Base-by-base conservation (phyloP, 2,329 filamentous ascomycete genomes). In the Chaetomiaceae sp. region DNA sequence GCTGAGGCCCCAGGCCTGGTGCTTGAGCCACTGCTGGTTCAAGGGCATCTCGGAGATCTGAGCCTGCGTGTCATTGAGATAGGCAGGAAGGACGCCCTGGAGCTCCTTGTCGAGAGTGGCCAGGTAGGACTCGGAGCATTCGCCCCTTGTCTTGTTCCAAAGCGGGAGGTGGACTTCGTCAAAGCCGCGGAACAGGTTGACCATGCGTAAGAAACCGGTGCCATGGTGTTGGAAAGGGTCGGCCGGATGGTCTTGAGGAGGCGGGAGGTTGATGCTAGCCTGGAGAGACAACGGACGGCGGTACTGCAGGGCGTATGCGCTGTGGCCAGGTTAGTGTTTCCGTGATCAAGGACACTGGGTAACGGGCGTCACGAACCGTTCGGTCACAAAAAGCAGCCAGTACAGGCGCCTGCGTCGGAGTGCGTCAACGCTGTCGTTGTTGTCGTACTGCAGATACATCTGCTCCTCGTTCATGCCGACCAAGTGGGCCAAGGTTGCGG, bases 311-410 rank as follows among this genome's bases (percentile, higher is more conserved):
- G 85, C 85, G 66, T 90, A 90, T 12, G 86, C 81, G 68, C 83
- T 77, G 67, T 61, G 55, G 23, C n/a, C 22, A 39, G 20, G 49
- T 48, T 53, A 66, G 51, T 66, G 63, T 40, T 37, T 51, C n/a
- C 8, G 9, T 1, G 27, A 27, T 14, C 20, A 47, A 22, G 14
- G 42, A 20, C 27, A 22, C 2, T 15, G n/a, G 29, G 5, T 22
- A 17, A 33, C n/a, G 12, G 6, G 25, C 15, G 20, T 57, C 54
- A 57, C 70, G 63, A 69, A 85, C 83, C 86, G 81, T 71, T 91
- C 87, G 8, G 83, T 83, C 1, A 87, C 76, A 63, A 87, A 85
- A 8, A 90, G 72, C 9, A 90, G 74, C 87, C 87, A 91, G 65
- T 84, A 91, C 0, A 90, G 72, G 29, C 86, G 79, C 53, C 87